These are phyloP conservation scores for Hypericum perforatum DNA, from an alignment of 345 rosid genomes.

Conservation along the genomic window DNA sequence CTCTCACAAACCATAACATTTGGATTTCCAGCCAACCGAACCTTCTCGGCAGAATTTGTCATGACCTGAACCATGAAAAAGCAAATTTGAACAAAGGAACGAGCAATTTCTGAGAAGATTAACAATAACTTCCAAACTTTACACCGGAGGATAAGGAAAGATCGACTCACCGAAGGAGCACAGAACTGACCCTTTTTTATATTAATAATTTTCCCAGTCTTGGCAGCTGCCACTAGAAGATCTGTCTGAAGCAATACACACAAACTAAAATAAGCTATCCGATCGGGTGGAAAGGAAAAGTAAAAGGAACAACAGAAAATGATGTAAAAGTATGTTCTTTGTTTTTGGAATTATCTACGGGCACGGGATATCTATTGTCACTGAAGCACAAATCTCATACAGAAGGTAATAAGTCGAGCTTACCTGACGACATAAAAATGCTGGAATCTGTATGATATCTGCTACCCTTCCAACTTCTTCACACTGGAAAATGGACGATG, in stretches of 20 bases:
- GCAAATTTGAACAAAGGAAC: conserved; percentile 9
- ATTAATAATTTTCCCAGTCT: conserved; percentile 86
- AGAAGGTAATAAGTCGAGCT: conserved; percentile 7
- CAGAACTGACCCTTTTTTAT: conserved; percentile 96
- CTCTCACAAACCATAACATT: conserved; percentile 96
- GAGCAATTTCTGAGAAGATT: conserved; percentile 7
- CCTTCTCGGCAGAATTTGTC: conserved; percentile 81
- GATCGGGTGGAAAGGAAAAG: conserved; percentile 14
- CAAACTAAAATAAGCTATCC: background rate
- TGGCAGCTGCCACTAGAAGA: conserved; percentile 91
- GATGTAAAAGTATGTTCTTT: background rate
- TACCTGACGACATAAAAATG: conserved; percentile 96
- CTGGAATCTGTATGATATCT: conserved; percentile 94
- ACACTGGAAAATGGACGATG: conserved; percentile 41
- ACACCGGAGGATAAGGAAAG: conserved; percentile 8
- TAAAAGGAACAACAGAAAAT: background rate
- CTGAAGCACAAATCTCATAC: conserved; percentile 4
- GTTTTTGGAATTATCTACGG: conserved; percentile 1
- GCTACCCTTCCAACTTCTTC: conserved; percentile 79
- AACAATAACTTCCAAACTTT: background rate
- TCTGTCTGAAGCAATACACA: conserved; percentile 54
- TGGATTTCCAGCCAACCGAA: conserved; percentile 86
- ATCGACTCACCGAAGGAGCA: conserved; percentile 65
- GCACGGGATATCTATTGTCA: conserved; percentile 9
- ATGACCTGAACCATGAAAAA: conserved; percentile 50